Base-by-base conservation (phyloP, 2,329 filamentous ascomycete species). In the Xylariaceae sp. region DNA sequence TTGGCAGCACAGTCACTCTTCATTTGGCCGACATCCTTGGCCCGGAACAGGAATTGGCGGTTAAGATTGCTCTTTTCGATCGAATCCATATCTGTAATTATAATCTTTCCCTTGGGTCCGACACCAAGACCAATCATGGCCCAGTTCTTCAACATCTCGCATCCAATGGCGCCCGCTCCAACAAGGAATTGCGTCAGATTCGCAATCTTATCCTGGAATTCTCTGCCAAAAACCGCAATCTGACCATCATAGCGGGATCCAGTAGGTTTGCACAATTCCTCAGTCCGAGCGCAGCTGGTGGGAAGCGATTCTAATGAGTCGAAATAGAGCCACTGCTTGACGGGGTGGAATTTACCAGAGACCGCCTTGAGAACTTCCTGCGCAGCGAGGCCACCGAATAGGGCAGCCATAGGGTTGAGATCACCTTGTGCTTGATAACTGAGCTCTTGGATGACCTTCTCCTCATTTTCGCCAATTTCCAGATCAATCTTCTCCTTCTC, bases 111-210 rank as follows among this genome's bases (percentile, higher is more conserved):
- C 39, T 90, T 80, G 3, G 89, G 88, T 4, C 93, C 93, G 37
- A 87, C 88, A 36, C 86, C 92, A 22, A 98, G 75, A 55, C 93
- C 93, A 66, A 97, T 95, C 91, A 98, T 94, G 27, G 94, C 92
- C 91, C 93, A 98, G 68, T 97, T 97, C 80, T 98, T 98, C 56
- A 98, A 74, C 86, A 97, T 98, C 65, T 98, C 93, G 63, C 93
- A 98, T 37, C 93, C 93, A 65, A 98, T 98, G 53, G 94, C 93
- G 59, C 93, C 93, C 37, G 93, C 89, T 56, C 93, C 93, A 47
- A 98, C 93, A 44, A 98, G 76, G 74, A 98, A 98, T 60, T 97
- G 83, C 61, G 85, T 93, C 50, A 93, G 70, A 60, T 96, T 95
- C 49, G 85, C 80, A 56, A 98, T 79, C 75, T 95, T 96, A 41